Conservation (phyloP, 1,284 basidiomycete genomes). For the Puccinia hordei region DNA sequence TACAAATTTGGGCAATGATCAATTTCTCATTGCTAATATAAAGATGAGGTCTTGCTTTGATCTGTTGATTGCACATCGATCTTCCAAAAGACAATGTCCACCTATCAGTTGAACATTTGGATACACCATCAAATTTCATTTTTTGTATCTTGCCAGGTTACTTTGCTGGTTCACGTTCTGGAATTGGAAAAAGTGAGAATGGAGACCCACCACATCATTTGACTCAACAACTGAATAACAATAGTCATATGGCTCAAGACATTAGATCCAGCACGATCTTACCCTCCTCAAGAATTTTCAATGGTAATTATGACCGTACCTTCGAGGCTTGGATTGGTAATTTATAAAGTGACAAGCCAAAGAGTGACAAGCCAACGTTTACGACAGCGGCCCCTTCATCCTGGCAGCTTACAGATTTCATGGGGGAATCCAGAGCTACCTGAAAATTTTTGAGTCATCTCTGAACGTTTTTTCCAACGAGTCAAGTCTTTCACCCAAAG, state of each 20-base stretch:
- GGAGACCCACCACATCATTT: neutral
- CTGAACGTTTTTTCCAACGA: too few species aligned
- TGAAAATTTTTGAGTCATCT: neutral
- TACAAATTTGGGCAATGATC: too few species aligned
- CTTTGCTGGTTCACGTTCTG: neutral
- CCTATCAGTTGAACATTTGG: too few species aligned
- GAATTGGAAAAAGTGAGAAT: neutral
- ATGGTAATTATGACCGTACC: neutral
- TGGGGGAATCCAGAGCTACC: slow-evolving; percentile 9
- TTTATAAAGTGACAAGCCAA: slow-evolving; percentile 1
- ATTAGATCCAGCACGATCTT: neutral
- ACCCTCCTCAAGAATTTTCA: slow-evolving; percentile 1
- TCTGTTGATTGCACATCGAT: too few species aligned
- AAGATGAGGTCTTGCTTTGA: too few species aligned
- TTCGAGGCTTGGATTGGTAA: neutral
- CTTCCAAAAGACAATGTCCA: too few species aligned
- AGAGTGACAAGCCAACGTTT: neutral
- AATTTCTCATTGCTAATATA: too few species aligned
- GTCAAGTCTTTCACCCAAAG: neutral
- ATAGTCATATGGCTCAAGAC: neutral
- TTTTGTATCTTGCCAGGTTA: neutral
- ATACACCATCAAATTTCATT: neutral
- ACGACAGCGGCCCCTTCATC: neutral
- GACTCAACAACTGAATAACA: slow-evolving; percentile 9
- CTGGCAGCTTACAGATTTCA: neutral